phyloP scores from a whole-genome alignment of 345 rosid species.

The Cardamine chenopodiifolia region DNA sequence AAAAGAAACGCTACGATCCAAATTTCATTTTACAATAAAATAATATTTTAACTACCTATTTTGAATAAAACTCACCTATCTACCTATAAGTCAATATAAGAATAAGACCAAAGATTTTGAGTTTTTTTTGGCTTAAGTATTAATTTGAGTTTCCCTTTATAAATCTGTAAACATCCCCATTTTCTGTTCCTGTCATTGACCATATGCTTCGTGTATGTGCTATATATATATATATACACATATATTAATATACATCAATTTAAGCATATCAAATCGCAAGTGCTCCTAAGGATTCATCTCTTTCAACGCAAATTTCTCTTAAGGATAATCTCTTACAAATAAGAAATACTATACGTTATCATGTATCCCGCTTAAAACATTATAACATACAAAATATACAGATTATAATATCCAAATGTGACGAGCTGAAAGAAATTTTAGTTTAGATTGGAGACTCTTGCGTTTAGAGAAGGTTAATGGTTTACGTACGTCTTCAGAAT shows the following conservation, averaged over 20 bases:
- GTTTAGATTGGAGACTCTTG: conserved; percentile 3
- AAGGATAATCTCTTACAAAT: background rate
- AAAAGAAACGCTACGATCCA: background rate
- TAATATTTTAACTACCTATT: background rate
- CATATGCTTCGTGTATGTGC: conserved; percentile 28
- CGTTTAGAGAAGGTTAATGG: conserved; percentile 13
- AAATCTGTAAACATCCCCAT: conserved; percentile 1
- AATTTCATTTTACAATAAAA: background rate
- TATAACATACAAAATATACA: background rate
- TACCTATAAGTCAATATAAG: background rate
- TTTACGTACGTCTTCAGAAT: conserved; percentile 14
- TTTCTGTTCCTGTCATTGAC: conserved; percentile 34
- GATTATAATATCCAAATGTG: conserved; percentile 4
- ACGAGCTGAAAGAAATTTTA: background rate
- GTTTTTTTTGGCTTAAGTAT: background rate
- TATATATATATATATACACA: conserved; percentile 1
- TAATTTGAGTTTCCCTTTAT: background rate
- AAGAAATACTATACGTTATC: background rate
- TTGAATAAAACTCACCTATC: background rate
- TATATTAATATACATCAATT: background rate
- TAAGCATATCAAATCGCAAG: conserved; percentile 18
- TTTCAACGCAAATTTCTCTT: conserved; percentile 22
- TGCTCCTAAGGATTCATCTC: conserved; percentile 22
- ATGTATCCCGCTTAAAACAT: conserved; percentile 3
- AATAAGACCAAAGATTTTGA: background rate